Base-by-base conservation (phyloP, 371 early-diverging fungal species). In the Haplosporangium sp. region DNA sequence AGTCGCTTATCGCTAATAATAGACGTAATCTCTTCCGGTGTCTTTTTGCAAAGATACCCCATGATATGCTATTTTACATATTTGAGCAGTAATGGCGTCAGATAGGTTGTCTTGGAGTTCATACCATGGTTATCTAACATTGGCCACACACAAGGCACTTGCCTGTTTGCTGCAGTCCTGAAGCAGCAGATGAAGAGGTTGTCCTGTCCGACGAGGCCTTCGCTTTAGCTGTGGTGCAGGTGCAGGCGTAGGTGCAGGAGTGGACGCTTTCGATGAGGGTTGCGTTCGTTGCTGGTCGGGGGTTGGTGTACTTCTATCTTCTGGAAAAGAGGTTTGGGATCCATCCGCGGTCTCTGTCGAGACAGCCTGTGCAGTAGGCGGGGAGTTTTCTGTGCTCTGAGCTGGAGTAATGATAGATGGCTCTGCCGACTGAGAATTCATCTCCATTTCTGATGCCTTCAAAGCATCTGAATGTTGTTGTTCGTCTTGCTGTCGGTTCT, bases 131-230 rank as follows among this genome's bases (percentile, higher is more conserved):
- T n/a, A n/a, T n/a, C n/a, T n/a, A n/a, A n/a, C n/a, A n/a, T n/a
- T n/a, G n/a, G n/a, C 40, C 11, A 40, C 13, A 13, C 37, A 36
- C 36, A 20, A 10, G 50, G 13, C 3, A 20, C n/a, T 10, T 74
- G 68, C 83, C 81, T 83, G 81, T 45, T 67, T 76, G 41, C 77
- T 64, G 53, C 81, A 83, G 54, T 83, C 81, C 52, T 70, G 74
- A 14, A 83, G 55, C 18, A 83, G 41, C 14, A 83, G 48, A 48
- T 81, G 73, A 38, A 83, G 67, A 14, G 83, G 83, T 52, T 83
- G 83, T 9, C 71, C 72, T 11, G 81, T 79, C 47, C 79, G 54
- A 7, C 79, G 64, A 7, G 79, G 79, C 18, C 79, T 63, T 6
- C 79, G 64, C 45, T 64, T 72, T 41, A 72, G 20, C 23, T 58